Percentiles rank a stretch among this genome's conserved stretches.
These are phyloP conservation scores for Mortierella sp. DNA, from an alignment of 371 early-diverging fungal species.

Conservation along the genomic window DNA sequence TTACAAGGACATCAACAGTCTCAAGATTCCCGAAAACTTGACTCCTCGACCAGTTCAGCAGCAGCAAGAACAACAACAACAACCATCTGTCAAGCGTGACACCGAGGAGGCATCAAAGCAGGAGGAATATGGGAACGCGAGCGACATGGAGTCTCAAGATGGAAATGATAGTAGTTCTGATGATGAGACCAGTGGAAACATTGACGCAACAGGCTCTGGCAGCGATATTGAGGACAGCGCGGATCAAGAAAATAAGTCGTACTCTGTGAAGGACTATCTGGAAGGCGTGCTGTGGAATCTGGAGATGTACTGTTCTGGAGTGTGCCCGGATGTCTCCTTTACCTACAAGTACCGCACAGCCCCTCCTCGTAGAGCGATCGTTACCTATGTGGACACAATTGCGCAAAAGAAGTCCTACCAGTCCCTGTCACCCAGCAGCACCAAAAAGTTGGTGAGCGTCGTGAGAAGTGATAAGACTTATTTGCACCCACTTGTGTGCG, in stretches of 20 bases:
- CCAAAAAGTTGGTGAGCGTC: conserved; percentile 9
- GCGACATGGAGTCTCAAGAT: conserved; percentile 24
- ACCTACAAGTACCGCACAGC: conserved; percentile 24
- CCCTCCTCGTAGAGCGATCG: conserved; percentile 44
- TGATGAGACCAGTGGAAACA: not conserved
- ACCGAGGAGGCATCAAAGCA: not conserved
- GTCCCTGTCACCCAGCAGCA: conserved; percentile 18
- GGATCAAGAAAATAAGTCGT: conserved; percentile 6
- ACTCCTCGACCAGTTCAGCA: not conserved
- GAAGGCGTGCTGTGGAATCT: conserved; percentile 52
- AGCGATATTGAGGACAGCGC: conserved; percentile 16
- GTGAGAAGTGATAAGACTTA: conserved; percentile 19
- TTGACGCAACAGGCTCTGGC: conserved; percentile 2
- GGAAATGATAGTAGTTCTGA: conserved; percentile 5
- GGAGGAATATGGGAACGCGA: conserved; percentile 8
- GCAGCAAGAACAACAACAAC: conserved; percentile 5
- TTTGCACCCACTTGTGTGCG: conserved; percentile 51
- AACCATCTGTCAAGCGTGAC: not conserved
- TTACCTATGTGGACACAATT: conserved; percentile 19
- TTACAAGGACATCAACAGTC: conserved; percentile 16
- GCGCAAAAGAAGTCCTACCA: conserved; percentile 3
- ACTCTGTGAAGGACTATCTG: conserved; percentile 37
- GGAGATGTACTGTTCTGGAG: conserved; percentile 55
- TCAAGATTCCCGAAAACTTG: not conserved
- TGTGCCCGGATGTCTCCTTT: conserved; percentile 49